Evolutionary conservation across 441 rosid genomes (phyloP).

Genomic region (Populus hybrid): DNA sequence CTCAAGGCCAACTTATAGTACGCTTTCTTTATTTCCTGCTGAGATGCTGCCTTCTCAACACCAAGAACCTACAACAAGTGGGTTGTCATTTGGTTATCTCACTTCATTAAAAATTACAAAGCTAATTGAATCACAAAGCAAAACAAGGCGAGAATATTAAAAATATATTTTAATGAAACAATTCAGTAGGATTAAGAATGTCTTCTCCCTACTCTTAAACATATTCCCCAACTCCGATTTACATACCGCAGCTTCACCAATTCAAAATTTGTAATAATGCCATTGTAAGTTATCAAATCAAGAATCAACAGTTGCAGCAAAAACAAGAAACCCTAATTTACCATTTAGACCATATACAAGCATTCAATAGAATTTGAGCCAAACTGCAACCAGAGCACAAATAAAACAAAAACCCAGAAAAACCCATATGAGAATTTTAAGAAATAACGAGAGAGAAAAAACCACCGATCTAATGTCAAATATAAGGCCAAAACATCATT

Average conservation of each 20-base stretch:
- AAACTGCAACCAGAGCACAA: neutral
- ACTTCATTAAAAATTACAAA: neutral
- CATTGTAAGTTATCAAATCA: neutral
- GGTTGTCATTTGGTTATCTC: neutral
- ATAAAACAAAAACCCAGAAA: neutral
- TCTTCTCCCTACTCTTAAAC: neutral
- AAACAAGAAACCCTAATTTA: neutral
- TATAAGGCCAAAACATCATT: neutral
- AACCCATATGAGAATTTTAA: neutral
- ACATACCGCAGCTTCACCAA: neutral
- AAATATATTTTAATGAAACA: neutral
- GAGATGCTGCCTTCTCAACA: conserved; percentile 65
- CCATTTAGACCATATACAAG: neutral
- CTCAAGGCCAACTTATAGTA: conserved; percentile 81
- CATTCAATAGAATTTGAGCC: neutral
- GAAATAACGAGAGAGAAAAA: too few relatives aligned
- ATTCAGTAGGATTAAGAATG: neutral
- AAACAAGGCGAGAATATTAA: neutral
- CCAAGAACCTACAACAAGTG: conserved; percentile 64
- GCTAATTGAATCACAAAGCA: neutral
- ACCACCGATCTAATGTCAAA: neutral
- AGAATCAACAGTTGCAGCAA: neutral
- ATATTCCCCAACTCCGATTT: neutral
- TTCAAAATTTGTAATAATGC: neutral
- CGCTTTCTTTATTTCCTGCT: conserved; percentile 85